A percentile compares a stretch with the other conserved stretches of the same genome.
Evolutionary conservation across 495 filamentous ascomycete genomes (phyloP).

Genomic region (Peziza echinospora): DNA sequence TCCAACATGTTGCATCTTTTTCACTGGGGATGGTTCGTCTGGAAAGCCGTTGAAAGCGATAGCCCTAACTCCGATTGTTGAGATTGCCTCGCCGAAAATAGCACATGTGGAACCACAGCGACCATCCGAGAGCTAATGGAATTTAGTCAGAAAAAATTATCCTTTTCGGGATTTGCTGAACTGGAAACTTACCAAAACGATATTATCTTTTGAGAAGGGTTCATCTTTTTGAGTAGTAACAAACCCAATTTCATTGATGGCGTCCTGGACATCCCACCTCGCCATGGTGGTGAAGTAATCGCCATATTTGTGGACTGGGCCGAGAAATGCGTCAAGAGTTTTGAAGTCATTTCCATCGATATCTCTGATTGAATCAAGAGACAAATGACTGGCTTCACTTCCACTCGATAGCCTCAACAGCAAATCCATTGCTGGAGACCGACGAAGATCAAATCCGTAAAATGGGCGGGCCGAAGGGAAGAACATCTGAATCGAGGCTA

Average conservation of each 20-base stretch:
- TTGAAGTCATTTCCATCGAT: neutral
- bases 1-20: conserved; percentile 15
- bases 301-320: conserved; percentile 5
- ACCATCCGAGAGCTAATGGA: neutral
- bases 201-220: conserved; percentile 8
- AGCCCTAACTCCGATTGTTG: conserved; percentile 5
- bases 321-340: conserved; percentile 1
- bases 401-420: conserved; percentile 2
- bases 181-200: conserved; percentile 6
- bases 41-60: conserved; percentile 12
- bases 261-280: conserved; percentile 1
- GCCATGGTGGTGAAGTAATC: conserved; percentile 13
- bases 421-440: conserved; percentile 7
- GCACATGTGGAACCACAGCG: conserved; percentile 14
- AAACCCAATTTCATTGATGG: neutral
- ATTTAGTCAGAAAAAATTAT: too few relatives aligned
- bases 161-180: too few relatives aligned
- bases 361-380: neutral
- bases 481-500: conserved; percentile 7
- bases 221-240: conserved; percentile 1
- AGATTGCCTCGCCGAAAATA: conserved; percentile 12
- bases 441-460: conserved; percentile 13
- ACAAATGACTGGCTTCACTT: neutral
- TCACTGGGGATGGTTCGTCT: neutral
- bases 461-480: conserved; percentile 10